These are phyloP conservation scores for Sclerotinia borealis DNA, from an alignment of 2,329 filamentous ascomycete genomes.

Conservation along the genomic window DNA sequence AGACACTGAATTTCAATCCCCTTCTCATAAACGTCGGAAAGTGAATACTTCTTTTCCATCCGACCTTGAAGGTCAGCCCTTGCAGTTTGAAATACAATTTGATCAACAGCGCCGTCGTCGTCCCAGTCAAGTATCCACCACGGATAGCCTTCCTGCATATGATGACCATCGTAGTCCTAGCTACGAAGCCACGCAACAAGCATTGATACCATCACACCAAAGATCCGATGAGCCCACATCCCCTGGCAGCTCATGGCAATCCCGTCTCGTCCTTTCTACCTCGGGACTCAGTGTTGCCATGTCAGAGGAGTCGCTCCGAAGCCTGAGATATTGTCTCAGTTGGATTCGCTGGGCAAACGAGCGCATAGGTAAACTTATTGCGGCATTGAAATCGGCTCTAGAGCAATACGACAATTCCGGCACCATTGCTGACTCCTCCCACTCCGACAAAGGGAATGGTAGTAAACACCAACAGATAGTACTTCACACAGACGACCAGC, in stretches of 20 bases:
- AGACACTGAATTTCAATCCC: slow-evolving; percentile 42
- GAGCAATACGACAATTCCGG: slow-evolving; percentile 65
- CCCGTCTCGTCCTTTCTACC: slow-evolving; percentile 80
- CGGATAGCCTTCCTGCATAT: slow-evolving; percentile 77
- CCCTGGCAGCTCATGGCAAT: slow-evolving; percentile 57
- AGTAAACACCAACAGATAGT: slow-evolving; percentile 22
- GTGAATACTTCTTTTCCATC: slow-evolving; percentile 39
- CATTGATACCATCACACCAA: slow-evolving; percentile 30
- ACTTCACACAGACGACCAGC: slow-evolving; percentile 26
- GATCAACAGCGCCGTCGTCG: slow-evolving; percentile 29
- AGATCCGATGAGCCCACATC: slow-evolving; percentile 25
- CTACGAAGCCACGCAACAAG: slow-evolving; percentile 56
- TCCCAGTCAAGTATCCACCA: slow-evolving; percentile 37
- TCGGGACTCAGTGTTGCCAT: slow-evolving; percentile 88
- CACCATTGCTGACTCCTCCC: slow-evolving; percentile 20
- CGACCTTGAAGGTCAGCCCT: slow-evolving; percentile 26
- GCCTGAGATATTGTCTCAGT: slow-evolving; percentile 75
- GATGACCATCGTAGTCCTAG: slow-evolving; percentile 71
- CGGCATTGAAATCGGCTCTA: slow-evolving; percentile 66
- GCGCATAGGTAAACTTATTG: slow-evolving; percentile 70
- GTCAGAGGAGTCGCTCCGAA: slow-evolving; percentile 79
- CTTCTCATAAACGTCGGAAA: slow-evolving; percentile 54
- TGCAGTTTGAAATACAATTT: slow-evolving; percentile 26
- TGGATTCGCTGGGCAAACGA: slow-evolving; percentile 78
- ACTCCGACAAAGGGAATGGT: slow-evolving; percentile 14